Percentiles rank a stretch among this genome's conserved stretches.
phyloP scores from a whole-genome alignment of 306 rosid species.

The Sicyos baderoa region DNA sequence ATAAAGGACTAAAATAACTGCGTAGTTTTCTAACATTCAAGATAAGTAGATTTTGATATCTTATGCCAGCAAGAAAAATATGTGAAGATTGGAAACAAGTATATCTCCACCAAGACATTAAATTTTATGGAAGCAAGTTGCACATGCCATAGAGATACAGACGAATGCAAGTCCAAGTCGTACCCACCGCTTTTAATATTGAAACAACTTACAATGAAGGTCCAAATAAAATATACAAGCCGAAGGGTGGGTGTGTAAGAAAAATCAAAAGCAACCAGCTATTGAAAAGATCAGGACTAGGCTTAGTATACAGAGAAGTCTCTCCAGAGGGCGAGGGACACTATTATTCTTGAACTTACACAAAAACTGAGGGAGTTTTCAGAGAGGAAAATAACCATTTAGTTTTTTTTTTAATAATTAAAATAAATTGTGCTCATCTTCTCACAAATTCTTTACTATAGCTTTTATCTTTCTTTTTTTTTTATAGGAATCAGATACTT shows the following conservation, averaged over 20 bases:
- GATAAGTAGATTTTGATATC: background rate
- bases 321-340: background rate
- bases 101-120: background rate
- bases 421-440: too few relatives aligned
- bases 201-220: background rate
- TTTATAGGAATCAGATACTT: too few relatives aligned
- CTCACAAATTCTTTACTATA: too few relatives aligned
- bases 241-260: background rate
- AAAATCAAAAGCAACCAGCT: constrained; percentile 8
- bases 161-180: background rate
- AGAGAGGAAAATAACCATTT: background rate
- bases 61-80: background rate
- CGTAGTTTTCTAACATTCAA: background rate
- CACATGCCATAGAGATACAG: background rate
- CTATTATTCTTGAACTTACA: background rate
- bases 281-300: background rate
- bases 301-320: background rate
- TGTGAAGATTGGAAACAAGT: background rate
- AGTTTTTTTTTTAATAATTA: too few relatives aligned
- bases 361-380: background rate
- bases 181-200: background rate
- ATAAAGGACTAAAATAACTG: background rate
- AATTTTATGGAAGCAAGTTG: background rate
- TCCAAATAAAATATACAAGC: background rate
- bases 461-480: too few relatives aligned